These are phyloP conservation scores for Fusarium keratoplasticum DNA, from an alignment of 2,329 filamentous ascomycete genomes.

Conservation along the genomic window DNA sequence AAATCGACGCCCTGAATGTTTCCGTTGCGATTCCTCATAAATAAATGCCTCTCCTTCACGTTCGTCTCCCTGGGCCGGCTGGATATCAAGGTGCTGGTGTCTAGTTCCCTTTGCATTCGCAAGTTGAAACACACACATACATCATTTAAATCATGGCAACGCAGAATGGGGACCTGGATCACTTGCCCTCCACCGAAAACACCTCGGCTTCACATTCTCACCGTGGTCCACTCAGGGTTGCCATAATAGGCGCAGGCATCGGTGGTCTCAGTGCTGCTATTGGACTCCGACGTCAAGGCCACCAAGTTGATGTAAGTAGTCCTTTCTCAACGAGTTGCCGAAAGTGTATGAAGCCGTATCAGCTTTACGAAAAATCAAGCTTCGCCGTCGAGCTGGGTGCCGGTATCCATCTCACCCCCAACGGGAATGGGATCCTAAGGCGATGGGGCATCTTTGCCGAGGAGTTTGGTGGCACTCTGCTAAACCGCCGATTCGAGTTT, in stretches of 20 bases:
- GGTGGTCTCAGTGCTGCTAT: constrained; percentile 62
- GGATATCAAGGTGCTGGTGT: background rate
- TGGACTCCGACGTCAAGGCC: constrained; percentile 60
- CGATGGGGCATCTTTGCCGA: constrained; percentile 54
- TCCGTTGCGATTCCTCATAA: background rate
- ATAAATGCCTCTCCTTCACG: background rate
- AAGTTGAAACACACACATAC: background rate
- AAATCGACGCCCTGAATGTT: background rate
- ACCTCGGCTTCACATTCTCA: background rate
- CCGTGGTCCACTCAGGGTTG: constrained; percentile 10
- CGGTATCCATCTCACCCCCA: constrained; percentile 71
- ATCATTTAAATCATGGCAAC: background rate
- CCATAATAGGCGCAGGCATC: constrained; percentile 52
- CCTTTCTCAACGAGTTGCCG: background rate
- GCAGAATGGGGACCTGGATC: background rate
- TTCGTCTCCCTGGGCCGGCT: background rate
- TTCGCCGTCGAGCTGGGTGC: constrained; percentile 69
- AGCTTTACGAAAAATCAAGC: constrained; percentile 67
- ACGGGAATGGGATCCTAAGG: constrained; percentile 67
- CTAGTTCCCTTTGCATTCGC: background rate
- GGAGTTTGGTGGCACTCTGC: constrained; percentile 52
- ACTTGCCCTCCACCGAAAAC: background rate
- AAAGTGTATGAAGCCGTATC: constrained; percentile 43
- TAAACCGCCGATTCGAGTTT: constrained; percentile 51
- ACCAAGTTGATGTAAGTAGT: constrained; percentile 50